Evolutionary conservation across 2,329 filamentous ascomycete genomes (phyloP).

Genomic region (Pseudogymnoascus sp.): DNA sequence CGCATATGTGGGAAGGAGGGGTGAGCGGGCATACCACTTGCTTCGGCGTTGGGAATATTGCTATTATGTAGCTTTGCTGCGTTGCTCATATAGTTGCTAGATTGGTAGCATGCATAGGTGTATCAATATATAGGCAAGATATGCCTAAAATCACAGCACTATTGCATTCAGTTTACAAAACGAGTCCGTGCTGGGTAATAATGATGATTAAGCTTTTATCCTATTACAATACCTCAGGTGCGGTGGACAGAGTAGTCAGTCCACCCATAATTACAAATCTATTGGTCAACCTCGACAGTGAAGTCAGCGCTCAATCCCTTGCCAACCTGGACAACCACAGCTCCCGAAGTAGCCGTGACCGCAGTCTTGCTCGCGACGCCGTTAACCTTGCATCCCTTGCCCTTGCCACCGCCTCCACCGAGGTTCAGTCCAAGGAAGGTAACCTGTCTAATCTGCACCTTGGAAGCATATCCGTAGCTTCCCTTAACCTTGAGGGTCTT

Average conservation of each 20-base stretch:
- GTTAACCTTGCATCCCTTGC: conserved; percentile 13
- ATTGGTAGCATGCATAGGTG: not conserved
- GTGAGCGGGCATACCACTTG: not conserved
- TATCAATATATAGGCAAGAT: not conserved
- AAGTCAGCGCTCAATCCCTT: conserved; percentile 19
- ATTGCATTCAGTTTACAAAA: not conserved
- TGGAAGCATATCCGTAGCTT: conserved; percentile 44
- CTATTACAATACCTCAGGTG: not conserved
- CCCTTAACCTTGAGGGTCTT: conserved; percentile 48
- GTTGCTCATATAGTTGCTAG: not conserved
- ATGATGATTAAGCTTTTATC: not conserved
- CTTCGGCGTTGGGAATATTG: conserved; percentile 5
- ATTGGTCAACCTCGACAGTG: conserved; percentile 9
- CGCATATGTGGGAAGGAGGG: not conserved
- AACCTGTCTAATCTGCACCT: conserved; percentile 41
- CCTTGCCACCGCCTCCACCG: conserved; percentile 13
- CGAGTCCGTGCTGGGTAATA: not conserved
- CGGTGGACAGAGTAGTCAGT: not conserved
- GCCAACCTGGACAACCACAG: conserved; percentile 16
- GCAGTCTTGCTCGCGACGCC: not conserved
- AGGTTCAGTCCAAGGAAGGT: conserved; percentile 41
- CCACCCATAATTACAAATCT: conserved; percentile 1
- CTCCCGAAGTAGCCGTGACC: conserved; percentile 13
- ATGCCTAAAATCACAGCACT: not conserved
- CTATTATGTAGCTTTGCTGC: not conserved